Evolutionary conservation across 1,139 yeast genomes (phyloP).

Genomic region (Taphrina deformans): DNA sequence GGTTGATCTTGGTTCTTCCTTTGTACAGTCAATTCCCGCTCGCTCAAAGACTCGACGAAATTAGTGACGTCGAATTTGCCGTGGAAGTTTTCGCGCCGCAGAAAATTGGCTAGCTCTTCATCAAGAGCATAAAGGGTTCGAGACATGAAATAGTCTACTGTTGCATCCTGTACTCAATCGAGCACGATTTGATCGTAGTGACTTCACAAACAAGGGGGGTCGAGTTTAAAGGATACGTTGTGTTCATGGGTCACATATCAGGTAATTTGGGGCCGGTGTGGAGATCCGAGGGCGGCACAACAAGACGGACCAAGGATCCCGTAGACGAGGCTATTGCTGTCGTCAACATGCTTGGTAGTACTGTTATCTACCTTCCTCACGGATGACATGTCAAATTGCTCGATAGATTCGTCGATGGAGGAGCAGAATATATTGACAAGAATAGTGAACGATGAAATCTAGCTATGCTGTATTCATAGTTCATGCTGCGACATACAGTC

Average conservation of each 20-base stretch:
- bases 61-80: constrained; percentile 24
- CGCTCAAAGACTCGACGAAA: constrained; percentile 24
- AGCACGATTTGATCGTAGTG: too few species aligned
- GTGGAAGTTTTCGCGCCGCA: constrained; percentile 21
- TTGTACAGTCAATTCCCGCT: constrained; percentile 16
- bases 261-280: constrained; percentile 1
- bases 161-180: not conserved
- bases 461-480: not conserved
- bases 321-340: too few species aligned
- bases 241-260: too few species aligned
- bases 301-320: too few species aligned
- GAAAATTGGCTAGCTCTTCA: constrained; percentile 8
- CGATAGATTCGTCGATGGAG: not conserved
- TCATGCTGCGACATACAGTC: not conserved
- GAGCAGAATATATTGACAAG: not conserved
- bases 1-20: constrained; percentile 37
- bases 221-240: too few species aligned
- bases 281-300: not conserved
- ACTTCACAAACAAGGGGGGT: too few species aligned
- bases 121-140: constrained; percentile 8
- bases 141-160: not conserved
- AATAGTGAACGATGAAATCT: not conserved
- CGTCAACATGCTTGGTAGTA: too few species aligned
- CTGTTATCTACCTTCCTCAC: too few species aligned
- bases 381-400: not conserved